phyloP scores from a whole-genome alignment of 345 rosid species.

The Brassica carinata region DNA sequence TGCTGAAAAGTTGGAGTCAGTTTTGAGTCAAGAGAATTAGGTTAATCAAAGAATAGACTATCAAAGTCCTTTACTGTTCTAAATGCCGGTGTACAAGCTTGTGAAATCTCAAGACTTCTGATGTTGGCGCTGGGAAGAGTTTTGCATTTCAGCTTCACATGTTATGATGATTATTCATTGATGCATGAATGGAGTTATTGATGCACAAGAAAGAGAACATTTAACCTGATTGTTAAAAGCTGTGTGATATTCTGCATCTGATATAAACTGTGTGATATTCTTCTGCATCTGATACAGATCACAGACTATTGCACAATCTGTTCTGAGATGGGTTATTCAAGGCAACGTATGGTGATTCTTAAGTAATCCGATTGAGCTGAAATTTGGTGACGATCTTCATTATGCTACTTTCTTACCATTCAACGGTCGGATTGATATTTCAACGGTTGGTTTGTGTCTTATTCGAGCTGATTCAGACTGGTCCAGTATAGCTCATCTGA shows the following conservation, averaged over 20 bases:
- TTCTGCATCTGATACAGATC: not conserved
- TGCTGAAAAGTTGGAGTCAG: not conserved
- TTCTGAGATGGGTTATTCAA: not conserved
- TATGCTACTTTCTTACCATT: too few species aligned
- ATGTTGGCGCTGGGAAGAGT: not conserved
- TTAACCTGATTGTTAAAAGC: not conserved
- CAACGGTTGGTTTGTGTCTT: too few species aligned
- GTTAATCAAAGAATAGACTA: not conserved
- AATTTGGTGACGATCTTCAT: too few species aligned
- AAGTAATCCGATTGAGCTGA: too few species aligned
- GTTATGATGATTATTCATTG: not conserved
- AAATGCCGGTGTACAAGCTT: not conserved
- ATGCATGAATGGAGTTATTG: not conserved
- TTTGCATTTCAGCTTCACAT: not conserved
- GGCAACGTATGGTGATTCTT: too few species aligned
- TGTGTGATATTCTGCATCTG: not conserved
- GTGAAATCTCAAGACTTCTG: not conserved
- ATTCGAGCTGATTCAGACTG: too few species aligned
- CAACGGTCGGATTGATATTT: too few species aligned
- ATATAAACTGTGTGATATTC: not conserved
- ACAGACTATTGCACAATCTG: not conserved
- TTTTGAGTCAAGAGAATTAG: not conserved
- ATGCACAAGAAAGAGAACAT: not conserved
- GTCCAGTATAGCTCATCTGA: too few species aligned
- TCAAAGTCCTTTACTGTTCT: not conserved